These are phyloP conservation scores for Colletotrichum sp. DNA, from an alignment of 2,329 filamentous ascomycete species.

Conservation along the genomic window DNA sequence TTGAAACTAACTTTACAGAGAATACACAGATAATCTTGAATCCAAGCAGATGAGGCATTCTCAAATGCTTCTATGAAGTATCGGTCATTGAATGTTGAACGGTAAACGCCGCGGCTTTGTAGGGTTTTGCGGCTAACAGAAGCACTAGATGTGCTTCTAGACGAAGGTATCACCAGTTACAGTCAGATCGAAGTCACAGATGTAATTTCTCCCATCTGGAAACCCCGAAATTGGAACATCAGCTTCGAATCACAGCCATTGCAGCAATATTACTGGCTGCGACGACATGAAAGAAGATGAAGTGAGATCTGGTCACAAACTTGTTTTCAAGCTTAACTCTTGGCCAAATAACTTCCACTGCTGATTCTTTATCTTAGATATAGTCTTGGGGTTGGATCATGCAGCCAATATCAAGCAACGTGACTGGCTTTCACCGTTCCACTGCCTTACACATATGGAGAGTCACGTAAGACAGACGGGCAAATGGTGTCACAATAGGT, in stretches of 20 bases:
- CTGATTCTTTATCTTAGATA: accelerated
- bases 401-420: background rate
- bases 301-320: background rate
- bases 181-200: too few species aligned
- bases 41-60: too few species aligned
- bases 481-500: background rate
- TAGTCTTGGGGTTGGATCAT: accelerated
- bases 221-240: too few species aligned
- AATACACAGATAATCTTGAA: too few species aligned
- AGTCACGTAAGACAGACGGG: accelerated
- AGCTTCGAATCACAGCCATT: accelerated
- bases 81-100: too few species aligned
- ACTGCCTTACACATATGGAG: accelerated
- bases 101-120: too few species aligned
- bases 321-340: background rate
- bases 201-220: too few species aligned
- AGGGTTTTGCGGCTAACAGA: too few species aligned
- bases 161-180: too few species aligned
- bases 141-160: too few species aligned
- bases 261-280: accelerated
- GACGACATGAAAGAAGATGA: background rate
- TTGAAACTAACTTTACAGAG: too few species aligned
- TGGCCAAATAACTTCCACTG: accelerated
- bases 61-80: too few species aligned
- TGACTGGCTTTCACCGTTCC: background rate